phyloP scores from a whole-genome alignment of 2,329 filamentous ascomycete genomes.

The Monosporascus cannonballus region DNA sequence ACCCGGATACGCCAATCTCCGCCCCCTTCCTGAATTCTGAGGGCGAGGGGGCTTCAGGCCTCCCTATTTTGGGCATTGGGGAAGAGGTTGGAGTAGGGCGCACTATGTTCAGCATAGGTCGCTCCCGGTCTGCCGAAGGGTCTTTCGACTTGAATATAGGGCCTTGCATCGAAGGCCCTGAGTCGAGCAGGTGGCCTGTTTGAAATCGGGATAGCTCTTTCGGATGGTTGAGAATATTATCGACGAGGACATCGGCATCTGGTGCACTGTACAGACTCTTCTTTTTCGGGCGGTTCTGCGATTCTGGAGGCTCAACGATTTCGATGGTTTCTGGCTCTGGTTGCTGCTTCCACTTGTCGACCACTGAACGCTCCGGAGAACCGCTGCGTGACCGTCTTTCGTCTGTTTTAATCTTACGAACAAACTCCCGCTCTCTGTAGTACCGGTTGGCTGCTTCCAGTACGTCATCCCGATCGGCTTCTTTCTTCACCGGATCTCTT shows the following conservation, averaged over 20 bases:
- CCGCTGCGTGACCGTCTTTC: slow-evolving; percentile 46
- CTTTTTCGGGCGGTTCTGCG: slow-evolving; percentile 34
- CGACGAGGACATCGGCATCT: slow-evolving; percentile 58
- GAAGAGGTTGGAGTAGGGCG: slow-evolving; percentile 52
- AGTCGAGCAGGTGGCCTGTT: slow-evolving; percentile 13
- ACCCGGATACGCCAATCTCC: slow-evolving; percentile 5
- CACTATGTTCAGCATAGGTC: slow-evolving; percentile 56
- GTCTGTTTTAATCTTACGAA: slow-evolving; percentile 47
- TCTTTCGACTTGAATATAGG: slow-evolving; percentile 41
- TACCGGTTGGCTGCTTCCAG: slow-evolving; percentile 52
- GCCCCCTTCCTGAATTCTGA: slow-evolving; percentile 9
- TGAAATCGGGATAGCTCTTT: slow-evolving; percentile 37
- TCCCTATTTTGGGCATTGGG: slow-evolving; percentile 39
- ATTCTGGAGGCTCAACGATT: slow-evolving; percentile 51
- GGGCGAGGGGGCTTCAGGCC: slow-evolving; percentile 9
- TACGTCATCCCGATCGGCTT: slow-evolving; percentile 52
- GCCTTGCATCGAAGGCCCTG: slow-evolving; percentile 18
- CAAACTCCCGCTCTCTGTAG: slow-evolving; percentile 50
- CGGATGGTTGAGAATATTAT: slow-evolving; percentile 49
- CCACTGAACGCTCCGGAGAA: slow-evolving; percentile 47
- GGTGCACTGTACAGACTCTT: slow-evolving; percentile 51
- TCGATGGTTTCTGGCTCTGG: slow-evolving; percentile 31
- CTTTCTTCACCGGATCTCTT: slow-evolving; percentile 46
- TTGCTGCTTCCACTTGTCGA: slow-evolving; percentile 47
- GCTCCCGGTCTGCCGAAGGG: slow-evolving; percentile 46